phyloP scores from a whole-genome alignment of 1,139 yeast genomes.

The Yamadazyma atmosphaerica region DNA sequence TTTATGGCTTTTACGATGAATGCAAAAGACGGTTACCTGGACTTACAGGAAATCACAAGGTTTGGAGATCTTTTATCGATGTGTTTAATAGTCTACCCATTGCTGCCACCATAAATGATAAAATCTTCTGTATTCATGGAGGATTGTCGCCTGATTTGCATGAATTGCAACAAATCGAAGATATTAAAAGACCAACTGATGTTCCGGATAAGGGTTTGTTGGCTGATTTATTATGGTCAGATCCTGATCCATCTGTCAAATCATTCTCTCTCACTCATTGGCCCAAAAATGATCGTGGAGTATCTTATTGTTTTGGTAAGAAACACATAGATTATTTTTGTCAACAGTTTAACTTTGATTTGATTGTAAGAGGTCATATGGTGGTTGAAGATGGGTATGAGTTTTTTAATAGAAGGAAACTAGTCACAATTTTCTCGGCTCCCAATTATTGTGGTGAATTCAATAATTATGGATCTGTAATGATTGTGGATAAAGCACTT shows the following conservation, averaged over 20 bases:
- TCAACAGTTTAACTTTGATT: constrained; percentile 68
- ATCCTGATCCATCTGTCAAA: constrained; percentile 66
- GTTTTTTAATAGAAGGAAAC: constrained; percentile 71
- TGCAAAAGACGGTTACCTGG: constrained; percentile 73
- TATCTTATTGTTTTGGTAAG: constrained; percentile 77
- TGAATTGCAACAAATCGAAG: constrained; percentile 65
- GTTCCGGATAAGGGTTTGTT: constrained; percentile 81
- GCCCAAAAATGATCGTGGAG: constrained; percentile 87
- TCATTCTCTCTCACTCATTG: constrained; percentile 51
- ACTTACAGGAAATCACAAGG: constrained; percentile 45
- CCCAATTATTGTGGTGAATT: constrained; percentile 93
- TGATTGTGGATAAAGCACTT: constrained; percentile 75
- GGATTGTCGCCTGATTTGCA: constrained; percentile 79
- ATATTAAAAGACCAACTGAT: constrained; percentile 79
- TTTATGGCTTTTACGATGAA: constrained; percentile 87
- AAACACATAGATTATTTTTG: constrained; percentile 74
- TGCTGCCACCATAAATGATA: constrained; percentile 83
- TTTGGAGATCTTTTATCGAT: constrained; percentile 78
- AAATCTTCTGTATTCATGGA: constrained; percentile 87
- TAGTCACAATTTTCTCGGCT: constrained; percentile 84
- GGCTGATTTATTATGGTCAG: constrained; percentile 86
- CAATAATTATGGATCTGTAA: constrained; percentile 87
- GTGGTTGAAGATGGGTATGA: constrained; percentile 94
- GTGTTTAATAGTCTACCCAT: constrained; percentile 84
- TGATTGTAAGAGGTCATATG: constrained; percentile 87